These are phyloP conservation scores for Colletotrichum sansevieriae DNA, from an alignment of 2,329 filamentous ascomycete species.

Conservation along the genomic window DNA sequence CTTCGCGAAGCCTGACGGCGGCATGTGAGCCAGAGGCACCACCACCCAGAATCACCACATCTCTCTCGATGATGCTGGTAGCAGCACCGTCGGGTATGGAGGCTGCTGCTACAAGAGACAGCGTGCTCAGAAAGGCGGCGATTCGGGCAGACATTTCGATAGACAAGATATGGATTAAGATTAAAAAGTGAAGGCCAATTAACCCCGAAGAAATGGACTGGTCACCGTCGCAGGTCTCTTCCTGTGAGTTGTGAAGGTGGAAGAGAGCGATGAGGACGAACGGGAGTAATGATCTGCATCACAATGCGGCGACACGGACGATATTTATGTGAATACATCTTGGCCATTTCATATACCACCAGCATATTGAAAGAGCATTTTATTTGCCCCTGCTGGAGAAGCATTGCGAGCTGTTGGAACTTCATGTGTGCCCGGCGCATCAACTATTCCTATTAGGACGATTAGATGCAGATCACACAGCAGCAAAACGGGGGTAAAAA, in stretches of 20 bases:
- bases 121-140: not conserved
- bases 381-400: not conserved
- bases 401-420: not conserved
- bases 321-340: constrained; percentile 3
- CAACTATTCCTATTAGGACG: not conserved
- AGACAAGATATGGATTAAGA: not conserved
- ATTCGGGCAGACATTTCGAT: not conserved
- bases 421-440: not conserved
- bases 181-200: not conserved
- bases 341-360: not conserved
- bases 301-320: not conserved
- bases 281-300: not conserved
- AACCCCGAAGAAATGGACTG: not conserved
- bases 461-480: constrained; percentile 11
- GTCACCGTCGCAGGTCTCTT: constrained; percentile 1
- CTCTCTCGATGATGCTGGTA: constrained; percentile 44
- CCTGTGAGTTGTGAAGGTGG: not conserved
- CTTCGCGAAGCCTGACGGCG: constrained; percentile 52
- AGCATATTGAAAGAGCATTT: not conserved
- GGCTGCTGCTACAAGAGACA: constrained; percentile 1
- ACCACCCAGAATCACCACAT: constrained; percentile 54
- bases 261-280: constrained; percentile 13
- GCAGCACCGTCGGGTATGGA: constrained; percentile 8
- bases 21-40: constrained; percentile 54
- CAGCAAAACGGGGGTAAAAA: not conserved